A percentile compares a stretch with the other conserved stretches of the same genome.
Evolutionary conservation across 495 filamentous ascomycete species (phyloP).

Genomic region (Astrocystis sublimbata): DNA sequence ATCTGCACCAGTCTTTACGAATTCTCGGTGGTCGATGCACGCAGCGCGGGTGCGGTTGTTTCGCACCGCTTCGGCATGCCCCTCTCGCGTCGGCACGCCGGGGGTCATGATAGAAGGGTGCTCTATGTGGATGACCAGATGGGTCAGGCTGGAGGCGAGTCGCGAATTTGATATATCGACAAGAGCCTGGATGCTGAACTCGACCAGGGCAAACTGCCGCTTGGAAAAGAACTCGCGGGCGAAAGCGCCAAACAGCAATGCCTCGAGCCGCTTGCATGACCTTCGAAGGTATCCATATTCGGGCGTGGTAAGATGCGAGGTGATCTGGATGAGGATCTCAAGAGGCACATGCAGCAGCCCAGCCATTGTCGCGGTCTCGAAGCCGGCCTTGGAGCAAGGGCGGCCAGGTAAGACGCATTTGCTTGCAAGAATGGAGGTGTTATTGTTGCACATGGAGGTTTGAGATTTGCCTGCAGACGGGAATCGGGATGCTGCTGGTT

Average conservation of each 20-base stretch:
- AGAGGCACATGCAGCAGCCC: slow-evolving; percentile 31
- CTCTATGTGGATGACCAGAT: slow-evolving; percentile 53
- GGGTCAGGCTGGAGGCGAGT: slow-evolving; percentile 41
- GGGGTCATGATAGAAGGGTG: not conserved
- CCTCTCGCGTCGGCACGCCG: not conserved
- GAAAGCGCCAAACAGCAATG: slow-evolving; percentile 45
- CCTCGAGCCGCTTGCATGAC: slow-evolving; percentile 49
- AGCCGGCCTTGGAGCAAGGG: not conserved
- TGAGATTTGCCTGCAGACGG: no score
- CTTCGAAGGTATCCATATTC: slow-evolving; percentile 50
- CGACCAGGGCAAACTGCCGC: slow-evolving; percentile 55
- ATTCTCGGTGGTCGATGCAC: slow-evolving; percentile 26
- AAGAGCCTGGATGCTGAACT: slow-evolving; percentile 50
- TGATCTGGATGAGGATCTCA: slow-evolving; percentile 46
- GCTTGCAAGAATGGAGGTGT: no score
- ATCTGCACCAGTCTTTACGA: slow-evolving; percentile 42
- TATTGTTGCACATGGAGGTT: no score
- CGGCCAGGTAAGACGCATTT: not conserved
- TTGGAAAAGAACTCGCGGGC: slow-evolving; percentile 56
- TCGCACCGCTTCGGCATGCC: not conserved
- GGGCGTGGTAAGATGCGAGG: slow-evolving; percentile 40
- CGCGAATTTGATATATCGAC: slow-evolving; percentile 54
- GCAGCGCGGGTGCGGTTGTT: slow-evolving; percentile 14
- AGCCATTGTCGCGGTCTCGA: slow-evolving; percentile 14
- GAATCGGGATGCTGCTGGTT: no score